Evolutionary conservation across 805 yeast genomes (phyloP).

Genomic region (Blastobotrys muscicola): DNA sequence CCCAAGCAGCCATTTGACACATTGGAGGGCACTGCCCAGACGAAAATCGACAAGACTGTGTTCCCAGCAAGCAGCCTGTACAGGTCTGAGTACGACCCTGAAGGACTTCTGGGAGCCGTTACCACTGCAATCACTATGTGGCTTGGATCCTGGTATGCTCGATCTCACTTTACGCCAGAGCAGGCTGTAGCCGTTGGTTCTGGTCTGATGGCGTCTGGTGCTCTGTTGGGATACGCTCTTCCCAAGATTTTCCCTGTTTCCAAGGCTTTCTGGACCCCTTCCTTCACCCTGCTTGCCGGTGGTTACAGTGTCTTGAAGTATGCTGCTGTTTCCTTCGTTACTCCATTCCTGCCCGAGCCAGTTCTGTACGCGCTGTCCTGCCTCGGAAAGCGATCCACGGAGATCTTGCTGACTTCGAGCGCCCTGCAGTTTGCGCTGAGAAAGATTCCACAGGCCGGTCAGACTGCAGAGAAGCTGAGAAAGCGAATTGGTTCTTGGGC

Average conservation of each 20-base stretch:
- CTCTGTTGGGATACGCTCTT: conserved; percentile 19
- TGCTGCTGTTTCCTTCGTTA: conserved; percentile 13
- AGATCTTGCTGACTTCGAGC: conserved; percentile 23
- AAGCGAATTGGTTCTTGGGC: conserved; percentile 12
- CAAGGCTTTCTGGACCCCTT: conserved; percentile 31
- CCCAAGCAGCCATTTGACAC: conserved; percentile 21
- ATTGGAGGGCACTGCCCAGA: conserved; percentile 25
- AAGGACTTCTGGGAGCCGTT: conserved; percentile 29
- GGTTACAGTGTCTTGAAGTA: conserved; percentile 27
- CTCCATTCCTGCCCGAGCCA: conserved; percentile 22
- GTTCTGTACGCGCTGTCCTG: conserved; percentile 14
- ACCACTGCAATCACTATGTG: conserved; percentile 30
- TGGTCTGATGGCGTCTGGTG: conserved; percentile 22
- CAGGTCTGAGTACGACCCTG: conserved; percentile 27
- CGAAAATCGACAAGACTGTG: conserved; percentile 22
- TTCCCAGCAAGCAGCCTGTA: conserved; percentile 18
- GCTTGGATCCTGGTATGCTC: conserved; percentile 28
- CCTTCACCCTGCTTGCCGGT: conserved; percentile 25
- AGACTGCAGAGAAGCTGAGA: conserved; percentile 3
- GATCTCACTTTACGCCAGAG: conserved; percentile 14
- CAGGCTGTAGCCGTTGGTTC: conserved; percentile 21
- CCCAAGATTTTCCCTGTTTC: conserved; percentile 28
- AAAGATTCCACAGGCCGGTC: conserved; percentile 4
- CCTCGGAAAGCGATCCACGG: conserved; percentile 25
- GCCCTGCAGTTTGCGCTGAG: conserved; percentile 11